phyloP scores from a whole-genome alignment of 2,329 filamentous ascomycete species.

The Colletotrichum lupini region DNA sequence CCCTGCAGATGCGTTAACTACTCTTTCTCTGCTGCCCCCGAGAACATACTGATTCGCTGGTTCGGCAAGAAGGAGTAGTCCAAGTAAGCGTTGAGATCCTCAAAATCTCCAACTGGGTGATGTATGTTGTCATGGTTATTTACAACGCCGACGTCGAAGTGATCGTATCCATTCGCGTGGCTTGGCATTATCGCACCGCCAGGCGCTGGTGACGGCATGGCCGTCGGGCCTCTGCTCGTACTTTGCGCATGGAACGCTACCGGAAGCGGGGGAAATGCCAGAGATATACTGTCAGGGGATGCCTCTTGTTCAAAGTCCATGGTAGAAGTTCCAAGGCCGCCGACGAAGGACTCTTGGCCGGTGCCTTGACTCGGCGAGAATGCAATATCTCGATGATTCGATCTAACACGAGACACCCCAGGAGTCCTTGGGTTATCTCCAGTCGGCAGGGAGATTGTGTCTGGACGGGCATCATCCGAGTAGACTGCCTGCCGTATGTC shows the following conservation, averaged over 20 bases:
- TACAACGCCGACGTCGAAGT: background rate
- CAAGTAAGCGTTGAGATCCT: constrained; percentile 40
- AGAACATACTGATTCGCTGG: constrained; percentile 42
- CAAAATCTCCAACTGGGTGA: constrained; percentile 19
- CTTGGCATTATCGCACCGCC: background rate
- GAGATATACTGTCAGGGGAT: constrained; percentile 42
- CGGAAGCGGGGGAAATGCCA: constrained; percentile 48
- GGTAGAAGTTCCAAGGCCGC: background rate
- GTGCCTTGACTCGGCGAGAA: background rate
- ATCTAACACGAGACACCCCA: background rate
- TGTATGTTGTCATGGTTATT: background rate
- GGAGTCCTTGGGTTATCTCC: background rate
- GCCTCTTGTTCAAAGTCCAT: constrained; percentile 33
- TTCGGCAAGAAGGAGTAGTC: constrained; percentile 40
- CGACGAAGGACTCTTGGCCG: background rate
- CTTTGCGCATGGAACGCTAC: constrained; percentile 42
- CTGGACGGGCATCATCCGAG: constrained; percentile 40
- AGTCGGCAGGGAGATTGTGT: background rate
- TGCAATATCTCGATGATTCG: background rate
- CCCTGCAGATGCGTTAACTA: background rate
- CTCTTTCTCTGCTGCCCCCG: constrained; percentile 16
- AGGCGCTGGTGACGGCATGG: constrained; percentile 29
- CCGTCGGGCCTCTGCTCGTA: constrained; percentile 22
- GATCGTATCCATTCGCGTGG: background rate
- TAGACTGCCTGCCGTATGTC: constrained; percentile 49